Base-by-base conservation (phyloP, 2,329 filamentous ascomycete genomes). In the Pyrenophora seminiperda region DNA sequence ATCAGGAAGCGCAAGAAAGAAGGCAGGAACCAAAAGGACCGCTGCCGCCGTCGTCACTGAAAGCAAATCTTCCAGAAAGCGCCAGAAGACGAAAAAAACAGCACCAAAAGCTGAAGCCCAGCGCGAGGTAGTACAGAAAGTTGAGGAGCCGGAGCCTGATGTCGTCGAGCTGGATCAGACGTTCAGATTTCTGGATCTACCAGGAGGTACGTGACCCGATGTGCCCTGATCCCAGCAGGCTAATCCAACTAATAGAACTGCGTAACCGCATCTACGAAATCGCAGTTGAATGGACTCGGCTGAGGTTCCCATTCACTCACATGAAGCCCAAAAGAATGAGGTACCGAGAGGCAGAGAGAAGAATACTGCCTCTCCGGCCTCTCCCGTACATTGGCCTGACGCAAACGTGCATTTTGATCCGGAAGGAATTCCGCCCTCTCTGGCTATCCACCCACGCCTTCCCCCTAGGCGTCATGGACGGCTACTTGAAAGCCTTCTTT, bases 191-290 rank as follows among this genome's bases (percentile, higher is more conserved):
- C 36, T 67, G 7, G 50, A 65, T 11, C 48, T 70, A 11, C 62
- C 66, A 30, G 56, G 50, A 39, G 66, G 63, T 61, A 9, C 36
- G 56, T 53, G 19, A 19, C 7, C 18, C 14, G 3, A 3, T 18
- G 10, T 6, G 7, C 10, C 15, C 14, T 14, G 6, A 14, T 2
- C 1, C 9, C 11, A 34, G 2, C 3, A 7, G 22, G n/a, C 56
- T 59, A 31, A 29, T 11, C 10, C 2, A 17, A 2, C 19, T 14
- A n/a, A n/a, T n/a, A 69, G 66, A 69, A 45, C 41, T 68, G 1
- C 59, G 58, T 7, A 67, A 70, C 20, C 59, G 41, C 1, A 56
- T 70, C 3, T 70, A 68, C 19, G 58, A 60, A 13, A 19, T 53
- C 11, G 58, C 58, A 7, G 37, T 29, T 9, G 54, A 57, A 18